Base-by-base conservation (phyloP, 768 basidiomycete genomes). In the Mycena haematopus region DNA sequence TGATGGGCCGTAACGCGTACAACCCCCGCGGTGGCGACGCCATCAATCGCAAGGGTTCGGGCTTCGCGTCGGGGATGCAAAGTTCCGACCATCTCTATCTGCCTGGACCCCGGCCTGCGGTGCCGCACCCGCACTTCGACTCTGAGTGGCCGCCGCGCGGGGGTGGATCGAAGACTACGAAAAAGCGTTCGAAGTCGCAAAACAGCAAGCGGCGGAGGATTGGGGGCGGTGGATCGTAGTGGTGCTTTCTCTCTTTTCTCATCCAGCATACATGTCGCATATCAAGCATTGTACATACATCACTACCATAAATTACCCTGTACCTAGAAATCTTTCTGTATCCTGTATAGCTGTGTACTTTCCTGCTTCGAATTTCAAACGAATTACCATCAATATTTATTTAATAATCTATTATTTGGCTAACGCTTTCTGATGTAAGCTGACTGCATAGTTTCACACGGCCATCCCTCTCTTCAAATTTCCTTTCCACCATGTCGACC, bases 401-500 rank as follows among this genome's bases (percentile, higher is more conserved):
- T 51, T 51, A 51, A 29, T 51, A 19, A 51, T 33, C 21, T 51
- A 31, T 25, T 44, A 8, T 25, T 46, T 47, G 2, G 24, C 46
- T 47, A 14, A 15, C 14, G 21, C 8, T 15, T 17, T 15, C 5
- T 35, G 31, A 52, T 11, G 33, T 52, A 14, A 42, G 50, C 36
- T 52, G 29, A 31, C 50, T 52, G 31, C 33, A 21, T 22, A 52
- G 50, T 35, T 52, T 33, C 21, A 17, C 47, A 50, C 27, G 19
- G n/a, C 19, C 4, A 21, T 21, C 31, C 38, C 21, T 29, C 44
- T 35, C 46, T 31, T 57, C 19, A 52, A 62, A 57, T 52, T 62
- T 22, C 6, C 29, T 15, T 31, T 31, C 29, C 61, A 86, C 78
- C 74, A 94, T 94, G 92, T 93, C 92, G 72, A 74, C 80, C 82